Evolutionary conservation across 225 moss, liverwort and hornwort species (phyloP), one percentile per base, ranked within the genome.

Genomic region (Pseudoscleropodium purum): DNA sequence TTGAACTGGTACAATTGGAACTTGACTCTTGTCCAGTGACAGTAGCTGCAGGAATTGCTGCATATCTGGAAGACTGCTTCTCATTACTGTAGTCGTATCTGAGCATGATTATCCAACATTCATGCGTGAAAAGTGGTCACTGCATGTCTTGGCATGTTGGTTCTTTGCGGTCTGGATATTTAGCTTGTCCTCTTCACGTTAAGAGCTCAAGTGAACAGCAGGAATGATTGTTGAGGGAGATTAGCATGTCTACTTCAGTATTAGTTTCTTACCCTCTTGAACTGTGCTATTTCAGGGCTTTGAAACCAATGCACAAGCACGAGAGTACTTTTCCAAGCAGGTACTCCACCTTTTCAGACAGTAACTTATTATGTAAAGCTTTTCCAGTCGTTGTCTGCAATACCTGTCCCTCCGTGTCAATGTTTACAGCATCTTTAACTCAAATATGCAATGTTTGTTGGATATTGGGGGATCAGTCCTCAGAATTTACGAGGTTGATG

Each of bases 311-410:
- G 94, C 94, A 74, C 96, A 96, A 91, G 92, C 96, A 83, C 95
- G 97, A 84, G 97, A 99, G 89, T 95, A 95, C 88, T 92, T 96
- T 87, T 95, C 94, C 41, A 99, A 99, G 94, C 99, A 99, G 97
- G 99, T 99, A 84, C 81, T 67, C 74, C 60, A 27, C 66, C 23
- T 43, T 90, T 88, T 56, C 66, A 74, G 68, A n/a, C 59, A 83
- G 39, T 31, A 52, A 63, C 68, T 74, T 61, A 57, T 33, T 79
- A 79, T 79, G n/a, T 65, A 36, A 72, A 36, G 34, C 72, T 78
- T 83, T 60, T 90, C n/a, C 34, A 78, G 77, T 72, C 41, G 39
- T 84, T 57, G 59, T 84, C 25, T 80, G 57, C 52, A 86, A 59
- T 72, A 34, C 82, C 88, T 75, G 43, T 75, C 70, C 70, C 77